These are phyloP conservation scores for Singerocomus inundabilis DNA, from an alignment of 1,284 basidiomycete species.

Conservation along the genomic window DNA sequence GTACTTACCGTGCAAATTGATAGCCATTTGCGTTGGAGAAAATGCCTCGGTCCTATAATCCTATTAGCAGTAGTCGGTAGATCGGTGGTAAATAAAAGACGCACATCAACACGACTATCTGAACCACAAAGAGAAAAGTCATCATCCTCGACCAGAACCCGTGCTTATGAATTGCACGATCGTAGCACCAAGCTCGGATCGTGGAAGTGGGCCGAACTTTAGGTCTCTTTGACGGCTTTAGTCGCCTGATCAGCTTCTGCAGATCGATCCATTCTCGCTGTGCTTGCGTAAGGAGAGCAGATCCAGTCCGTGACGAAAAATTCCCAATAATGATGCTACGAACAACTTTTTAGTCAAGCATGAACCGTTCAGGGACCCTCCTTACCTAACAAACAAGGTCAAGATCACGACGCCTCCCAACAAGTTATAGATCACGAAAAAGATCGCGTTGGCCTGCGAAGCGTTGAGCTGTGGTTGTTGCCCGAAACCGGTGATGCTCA, in stretches of 20 bases:
- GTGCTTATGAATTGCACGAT: slow-evolving; percentile 87
- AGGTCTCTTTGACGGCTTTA: slow-evolving; percentile 84
- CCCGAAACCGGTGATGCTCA: slow-evolving; percentile 73
- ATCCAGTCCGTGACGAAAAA: slow-evolving; percentile 84
- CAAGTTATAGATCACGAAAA: slow-evolving; percentile 92
- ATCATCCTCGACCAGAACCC: slow-evolving; percentile 91
- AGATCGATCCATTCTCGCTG: slow-evolving; percentile 96
- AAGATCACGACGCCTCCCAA: slow-evolving; percentile 90
- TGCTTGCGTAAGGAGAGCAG: slow-evolving; percentile 81
- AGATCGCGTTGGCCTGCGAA: slow-evolving; percentile 83
- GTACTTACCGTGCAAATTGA: slow-evolving; percentile 68
- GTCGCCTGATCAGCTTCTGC: slow-evolving; percentile 84
- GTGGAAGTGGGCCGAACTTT: slow-evolving; percentile 52
- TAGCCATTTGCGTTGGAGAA: slow-evolving; percentile 52
- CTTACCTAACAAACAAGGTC: slow-evolving; percentile 83
- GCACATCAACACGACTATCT: slow-evolving; percentile 85
- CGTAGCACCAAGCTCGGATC: slow-evolving; percentile 86
- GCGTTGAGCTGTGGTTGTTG: slow-evolving; percentile 72
- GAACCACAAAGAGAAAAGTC: slow-evolving; percentile 82
- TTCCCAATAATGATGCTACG: slow-evolving; percentile 92
- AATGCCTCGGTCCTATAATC: slow-evolving; percentile 76
- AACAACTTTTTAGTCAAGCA: slow-evolving; percentile 6
- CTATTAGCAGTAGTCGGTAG: background rate
- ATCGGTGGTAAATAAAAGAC: slow-evolving; percentile 28
- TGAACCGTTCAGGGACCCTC: slow-evolving; percentile 14